These are phyloP conservation scores for Adansonia rubrostipa DNA, from an alignment of 441 rosid genomes.

Conservation along the genomic window DNA sequence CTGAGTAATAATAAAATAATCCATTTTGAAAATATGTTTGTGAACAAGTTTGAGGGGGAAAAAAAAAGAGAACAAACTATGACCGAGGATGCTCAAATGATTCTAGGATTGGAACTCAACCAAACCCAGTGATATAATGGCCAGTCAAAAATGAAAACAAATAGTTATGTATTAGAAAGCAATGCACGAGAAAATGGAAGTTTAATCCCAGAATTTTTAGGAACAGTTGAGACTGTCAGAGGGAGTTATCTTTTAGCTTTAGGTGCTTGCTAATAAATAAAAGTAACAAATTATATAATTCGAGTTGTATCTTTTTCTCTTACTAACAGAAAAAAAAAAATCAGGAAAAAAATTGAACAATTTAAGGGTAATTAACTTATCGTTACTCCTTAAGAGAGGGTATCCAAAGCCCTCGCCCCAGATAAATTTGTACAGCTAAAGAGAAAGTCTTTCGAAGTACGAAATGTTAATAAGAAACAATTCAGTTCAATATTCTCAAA, in stretches of 20 bases:
- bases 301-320: too few relatives aligned
- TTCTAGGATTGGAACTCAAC: neutral
- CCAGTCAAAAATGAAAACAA: neutral
- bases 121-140: neutral
- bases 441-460: neutral
- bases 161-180: neutral
- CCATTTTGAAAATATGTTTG: neutral
- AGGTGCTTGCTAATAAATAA: neutral
- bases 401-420: neutral
- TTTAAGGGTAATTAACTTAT: neutral
- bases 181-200: neutral
- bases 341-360: neutral
- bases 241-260: neutral
- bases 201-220: neutral
- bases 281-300: too few relatives aligned
- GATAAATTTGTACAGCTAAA: neutral
- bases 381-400: neutral
- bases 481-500: too few relatives aligned
- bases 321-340: too few relatives aligned
- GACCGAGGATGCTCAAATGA: slow-evolving; percentile 16
- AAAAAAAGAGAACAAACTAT: neutral
- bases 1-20: slow-evolving; percentile 6
- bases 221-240: neutral
- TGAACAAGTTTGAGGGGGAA: neutral
- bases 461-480: neutral